Percentiles rank a stretch among this genome's conserved stretches.
Conservation (phyloP, 228 moss, liverwort and hornwort genomes). For the Sphagnum magellanicum region DNA sequence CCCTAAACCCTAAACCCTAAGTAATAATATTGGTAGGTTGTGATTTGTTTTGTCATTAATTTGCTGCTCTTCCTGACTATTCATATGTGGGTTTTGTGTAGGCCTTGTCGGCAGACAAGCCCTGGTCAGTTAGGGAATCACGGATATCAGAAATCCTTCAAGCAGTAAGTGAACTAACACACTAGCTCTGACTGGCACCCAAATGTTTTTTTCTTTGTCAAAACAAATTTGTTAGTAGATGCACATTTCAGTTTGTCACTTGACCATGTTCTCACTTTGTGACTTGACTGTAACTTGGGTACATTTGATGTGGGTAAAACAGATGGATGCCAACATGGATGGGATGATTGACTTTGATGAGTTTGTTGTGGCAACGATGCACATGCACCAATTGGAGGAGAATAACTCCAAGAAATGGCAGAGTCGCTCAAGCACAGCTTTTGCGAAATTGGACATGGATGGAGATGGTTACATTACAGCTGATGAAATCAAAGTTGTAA, state of each 20-base stretch:
- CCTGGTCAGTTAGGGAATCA: conserved; percentile 62
- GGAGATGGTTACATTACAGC: conserved; percentile 88
- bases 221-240: too few species aligned
- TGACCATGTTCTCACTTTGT: too few species aligned
- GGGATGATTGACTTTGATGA: conserved; percentile 94
- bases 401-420: conserved; percentile 79
- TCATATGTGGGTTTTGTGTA: conserved; percentile 1
- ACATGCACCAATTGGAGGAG: conserved; percentile 92
- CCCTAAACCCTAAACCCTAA: background rate
- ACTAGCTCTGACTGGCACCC: too few species aligned
- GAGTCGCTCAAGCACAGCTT: conserved; percentile 82
- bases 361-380: conserved; percentile 92
- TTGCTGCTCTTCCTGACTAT: background rate
- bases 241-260: too few species aligned
- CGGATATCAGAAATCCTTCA: conserved; percentile 69
- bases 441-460: conserved; percentile 86
- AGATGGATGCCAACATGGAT: conserved; percentile 98
- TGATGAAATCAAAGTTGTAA: conserved; percentile 74
- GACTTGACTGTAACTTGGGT: too few species aligned
- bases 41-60: background rate
- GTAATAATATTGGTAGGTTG: background rate
- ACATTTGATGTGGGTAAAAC: background rate
- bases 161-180: conserved; percentile 28
- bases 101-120: conserved; percentile 65
- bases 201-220: too few species aligned